Percentiles rank a stretch among this genome's conserved stretches.
Evolutionary conservation across 768 basidiomycete species (phyloP).

Genomic region (Exidia glandulosa): DNA sequence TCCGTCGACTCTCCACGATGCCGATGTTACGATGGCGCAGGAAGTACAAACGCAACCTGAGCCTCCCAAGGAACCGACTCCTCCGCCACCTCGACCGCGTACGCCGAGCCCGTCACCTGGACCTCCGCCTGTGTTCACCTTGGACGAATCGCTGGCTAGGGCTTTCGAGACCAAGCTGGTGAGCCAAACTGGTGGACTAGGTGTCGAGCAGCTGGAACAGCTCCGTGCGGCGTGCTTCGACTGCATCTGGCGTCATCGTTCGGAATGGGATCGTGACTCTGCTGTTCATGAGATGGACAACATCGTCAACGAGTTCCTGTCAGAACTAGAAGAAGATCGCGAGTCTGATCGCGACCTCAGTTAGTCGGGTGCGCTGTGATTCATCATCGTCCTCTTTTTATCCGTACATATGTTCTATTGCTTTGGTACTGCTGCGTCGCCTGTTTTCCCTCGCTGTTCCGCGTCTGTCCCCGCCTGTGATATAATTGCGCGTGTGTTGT

Average conservation of each 20-base stretch:
- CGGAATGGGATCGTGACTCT: conserved; percentile 71
- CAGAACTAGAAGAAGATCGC: too few relatives aligned
- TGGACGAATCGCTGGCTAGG: conserved; percentile 40
- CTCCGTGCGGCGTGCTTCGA: conserved; percentile 75
- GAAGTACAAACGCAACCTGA: conserved; percentile 4
- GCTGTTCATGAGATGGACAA: conserved; percentile 49
- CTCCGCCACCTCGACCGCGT: conserved; percentile 15
- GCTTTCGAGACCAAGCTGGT: conserved; percentile 40
- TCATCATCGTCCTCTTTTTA: too few relatives aligned
- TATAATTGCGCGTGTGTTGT: too few relatives aligned
- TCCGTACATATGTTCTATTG: too few relatives aligned
- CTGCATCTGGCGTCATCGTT: conserved; percentile 69
- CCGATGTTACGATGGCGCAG: neutral
- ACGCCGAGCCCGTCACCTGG: conserved; percentile 47
- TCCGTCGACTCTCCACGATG: neutral
- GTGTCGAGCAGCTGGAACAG: conserved; percentile 87
- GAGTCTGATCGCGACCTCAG: too few relatives aligned
- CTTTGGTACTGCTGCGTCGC: too few relatives aligned
- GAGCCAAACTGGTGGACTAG: conserved; percentile 46
- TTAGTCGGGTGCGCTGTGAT: too few relatives aligned
- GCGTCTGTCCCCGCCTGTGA: too few relatives aligned
- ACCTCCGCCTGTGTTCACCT: conserved; percentile 53
- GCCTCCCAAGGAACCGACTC: neutral
- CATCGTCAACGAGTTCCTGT: conserved; percentile 55
- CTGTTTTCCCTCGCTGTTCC: too few relatives aligned